Conservation (phyloP, 805 yeast species). For the Lachancea kluyveri region DNA sequence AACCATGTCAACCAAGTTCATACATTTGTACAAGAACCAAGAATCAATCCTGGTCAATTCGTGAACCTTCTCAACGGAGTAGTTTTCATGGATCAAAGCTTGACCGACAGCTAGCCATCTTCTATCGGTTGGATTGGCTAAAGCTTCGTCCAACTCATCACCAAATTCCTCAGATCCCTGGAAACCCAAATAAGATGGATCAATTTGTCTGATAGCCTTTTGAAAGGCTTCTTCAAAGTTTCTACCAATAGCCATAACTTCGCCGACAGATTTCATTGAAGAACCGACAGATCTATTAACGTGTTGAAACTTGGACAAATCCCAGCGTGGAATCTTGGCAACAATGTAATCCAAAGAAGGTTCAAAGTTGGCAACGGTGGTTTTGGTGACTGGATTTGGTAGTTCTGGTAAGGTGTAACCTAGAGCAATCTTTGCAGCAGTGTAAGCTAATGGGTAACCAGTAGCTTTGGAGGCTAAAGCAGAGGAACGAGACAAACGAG, state of each 20-base stretch:
- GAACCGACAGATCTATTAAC: conserved; percentile 92
- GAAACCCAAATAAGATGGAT: conserved; percentile 85
- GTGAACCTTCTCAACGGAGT: conserved; percentile 87
- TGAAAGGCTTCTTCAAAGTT: conserved; percentile 96
- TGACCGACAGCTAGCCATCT: conserved; percentile 98
- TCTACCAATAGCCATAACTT: conserved; percentile 98
- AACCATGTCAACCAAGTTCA: conserved; percentile 89
- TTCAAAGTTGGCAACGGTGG: conserved; percentile 94
- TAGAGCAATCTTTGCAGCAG: conserved; percentile 95
- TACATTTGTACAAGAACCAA: conserved; percentile 91
- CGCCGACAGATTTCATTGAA: conserved; percentile 98
- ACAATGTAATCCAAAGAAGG: conserved; percentile 96
- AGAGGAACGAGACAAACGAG: conserved; percentile 93
- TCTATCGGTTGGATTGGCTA: conserved; percentile 88
- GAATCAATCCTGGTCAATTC: conserved; percentile 88
- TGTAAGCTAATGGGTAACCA: conserved; percentile 96
- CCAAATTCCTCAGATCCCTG: conserved; percentile 71
- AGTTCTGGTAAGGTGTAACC: conserved; percentile 93
- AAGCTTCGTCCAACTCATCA: conserved; percentile 70
- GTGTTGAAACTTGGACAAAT: conserved; percentile 88
- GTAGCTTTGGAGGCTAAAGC: conserved; percentile 98
- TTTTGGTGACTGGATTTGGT: conserved; percentile 93
- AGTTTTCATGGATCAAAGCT: conserved; percentile 86
- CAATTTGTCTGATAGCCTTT: conserved; percentile 94
- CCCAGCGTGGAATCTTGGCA: conserved; percentile 98